Evolutionary conservation across 768 basidiomycete genomes (phyloP).

Genomic region (Neoboletus subvelutipes): DNA sequence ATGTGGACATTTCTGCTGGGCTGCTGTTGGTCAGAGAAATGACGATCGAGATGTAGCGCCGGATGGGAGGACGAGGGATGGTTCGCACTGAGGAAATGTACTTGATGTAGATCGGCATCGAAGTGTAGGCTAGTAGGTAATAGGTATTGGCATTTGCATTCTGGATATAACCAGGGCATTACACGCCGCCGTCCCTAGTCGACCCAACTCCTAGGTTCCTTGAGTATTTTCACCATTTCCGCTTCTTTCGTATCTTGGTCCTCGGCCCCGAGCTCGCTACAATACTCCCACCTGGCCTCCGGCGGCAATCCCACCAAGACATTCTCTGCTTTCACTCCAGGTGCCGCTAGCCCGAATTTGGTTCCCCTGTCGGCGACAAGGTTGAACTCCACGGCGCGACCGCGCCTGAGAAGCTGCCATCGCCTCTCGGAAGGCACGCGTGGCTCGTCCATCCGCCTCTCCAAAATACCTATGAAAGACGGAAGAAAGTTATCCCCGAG

Average conservation of each 20-base stretch:
- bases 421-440: conserved; percentile 30
- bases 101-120: too few relatives aligned
- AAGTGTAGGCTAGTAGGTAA: background rate
- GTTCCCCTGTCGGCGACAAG: conserved; percentile 69
- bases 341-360: conserved; percentile 61
- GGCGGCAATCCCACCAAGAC: conserved; percentile 67
- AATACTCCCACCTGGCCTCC: conserved; percentile 69
- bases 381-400: conserved; percentile 62
- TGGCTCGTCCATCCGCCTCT: conserved; percentile 35
- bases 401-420: too few relatives aligned
- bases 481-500: conserved; percentile 47
- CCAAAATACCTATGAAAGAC: conserved; percentile 46
- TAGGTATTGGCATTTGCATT: too few relatives aligned
- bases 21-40: conserved; percentile 28
- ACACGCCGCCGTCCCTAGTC: background rate
- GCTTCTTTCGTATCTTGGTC: conserved; percentile 49
- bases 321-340: conserved; percentile 61
- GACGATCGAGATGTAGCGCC: conserved; percentile 2
- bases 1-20: conserved; percentile 84
- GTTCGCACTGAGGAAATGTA: background rate
- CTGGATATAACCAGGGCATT: background rate
- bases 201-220: conserved; percentile 22
- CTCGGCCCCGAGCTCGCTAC: conserved; percentile 49
- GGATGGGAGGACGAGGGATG: background rate
- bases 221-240: conserved; percentile 49